Base-by-base conservation (phyloP, 2,329 filamentous ascomycete species). In the Aureobasidium sp. region DNA sequence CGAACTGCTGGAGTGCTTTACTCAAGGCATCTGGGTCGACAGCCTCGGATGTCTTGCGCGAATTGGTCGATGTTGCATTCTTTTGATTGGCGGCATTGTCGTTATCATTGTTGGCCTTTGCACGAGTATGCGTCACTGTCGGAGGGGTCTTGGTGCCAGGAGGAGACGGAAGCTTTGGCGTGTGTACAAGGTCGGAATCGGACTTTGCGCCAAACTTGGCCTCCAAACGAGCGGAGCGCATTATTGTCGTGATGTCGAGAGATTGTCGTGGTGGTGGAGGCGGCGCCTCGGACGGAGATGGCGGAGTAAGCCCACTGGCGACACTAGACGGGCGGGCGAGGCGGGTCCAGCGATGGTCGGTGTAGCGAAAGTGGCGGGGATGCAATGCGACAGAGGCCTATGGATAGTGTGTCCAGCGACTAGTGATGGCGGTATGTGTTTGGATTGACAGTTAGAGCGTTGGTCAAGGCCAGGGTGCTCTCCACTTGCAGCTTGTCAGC, bases 111-210 rank as follows among this genome's bases (percentile, higher is more conserved):
- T 68, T 70, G 54, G 68, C 68, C 68, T 69, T 70, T 41, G 47
- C 71, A 72, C 66, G 65, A 69, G 67, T 81, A 72, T 77, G 81
- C 66, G 68, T 77, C 65, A 80, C 77, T 14, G 81, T 84, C 7
- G 83, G 82, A 30, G 84, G 83, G 29, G 83, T 86, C 68, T 82
- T 85, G 30, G 82, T 83, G 58, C 81, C 78, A 27, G 82, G 81
- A 42, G 84, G 83, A 48, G 84, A 81, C 36, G 80, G 74, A 27
- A 80, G 70, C 5, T 77, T 72, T 3, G 79, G 77, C 39, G 78
- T 80, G 32, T 71, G 73, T 49, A 71, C 66, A 47, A 72, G 70
- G 8, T 72, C 69, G 36, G 58, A 4, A 13, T 72, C 69, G 13
- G 58, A 16, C 16, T 49, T 59, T 50, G 45, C 36, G 57, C 57